Evolutionary conservation across 148 eudicot genomes (phyloP), one percentile per base, ranked within the genome.

Genomic region (Nepenthes mirabilis): DNA sequence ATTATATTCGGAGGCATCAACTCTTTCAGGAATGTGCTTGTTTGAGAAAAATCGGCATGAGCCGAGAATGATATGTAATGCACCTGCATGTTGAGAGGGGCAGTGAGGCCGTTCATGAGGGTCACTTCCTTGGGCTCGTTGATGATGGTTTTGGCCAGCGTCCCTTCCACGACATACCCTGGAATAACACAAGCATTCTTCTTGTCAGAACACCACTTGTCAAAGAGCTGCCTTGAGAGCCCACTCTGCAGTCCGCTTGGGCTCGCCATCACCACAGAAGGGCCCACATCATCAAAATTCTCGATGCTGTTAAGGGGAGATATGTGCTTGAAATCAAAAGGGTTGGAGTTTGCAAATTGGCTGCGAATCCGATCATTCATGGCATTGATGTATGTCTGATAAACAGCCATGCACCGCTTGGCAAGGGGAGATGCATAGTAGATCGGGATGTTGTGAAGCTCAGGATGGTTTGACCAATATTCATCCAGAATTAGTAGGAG

Each of bases 341-440:
- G 97, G 68, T 91, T 88, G 37, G 95, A 85, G 62, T 57, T 80
- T 48, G 94, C 90, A 77, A 83, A 88, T 68, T 88, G 95, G 71
- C 70, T 85, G 50, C 94, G 85, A 56, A 91, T 91, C 74, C 88
- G 81, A 54, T 91, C 95, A 33, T 91, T 91, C 97, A 88, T 91
- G 43, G 97, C 62, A 63, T 91, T 91, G 36, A 88, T 88, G 77
- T 91, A 91, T 56, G 97, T 91, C 68, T 88, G 96, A 68, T 91
- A 91, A 57, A 91, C 97, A 59, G 90, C 84, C 87, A 91, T 81
- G 75, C 97, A 91, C 67, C 87, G 71, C 69, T 88, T 88, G 35
- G 97, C 97, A 13, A 91, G 86, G 10, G 97, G 97, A 55, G 97
- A 91, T 57, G 97, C 97, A 62, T 91, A 91, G 64, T 91, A 91